These are phyloP conservation scores for Claviceps digitariae DNA, from an alignment of 2,329 filamentous ascomycete genomes.

Conservation along the genomic window DNA sequence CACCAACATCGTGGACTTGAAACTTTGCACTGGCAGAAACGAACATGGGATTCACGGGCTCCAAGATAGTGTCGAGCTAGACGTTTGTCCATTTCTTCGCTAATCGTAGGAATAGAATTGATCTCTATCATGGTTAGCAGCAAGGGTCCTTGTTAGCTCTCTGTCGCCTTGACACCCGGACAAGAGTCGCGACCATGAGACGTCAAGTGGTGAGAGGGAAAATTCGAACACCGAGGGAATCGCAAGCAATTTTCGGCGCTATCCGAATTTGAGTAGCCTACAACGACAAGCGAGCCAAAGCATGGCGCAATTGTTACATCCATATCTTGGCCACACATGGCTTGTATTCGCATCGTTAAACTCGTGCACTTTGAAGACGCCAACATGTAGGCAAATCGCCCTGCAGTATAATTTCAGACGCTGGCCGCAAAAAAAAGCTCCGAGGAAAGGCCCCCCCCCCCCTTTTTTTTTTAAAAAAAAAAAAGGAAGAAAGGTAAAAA, in stretches of 20 bases:
- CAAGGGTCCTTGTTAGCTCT: too few relatives aligned
- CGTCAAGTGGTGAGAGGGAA: too few relatives aligned
- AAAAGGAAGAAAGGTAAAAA: too few relatives aligned
- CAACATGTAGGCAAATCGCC: neutral
- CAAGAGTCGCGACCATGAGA: too few relatives aligned
- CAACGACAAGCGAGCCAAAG: too few relatives aligned
- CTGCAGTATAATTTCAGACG: neutral
- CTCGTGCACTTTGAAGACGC: neutral
- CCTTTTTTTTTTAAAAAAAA: too few relatives aligned
- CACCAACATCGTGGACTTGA: neutral
- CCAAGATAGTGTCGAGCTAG: neutral
- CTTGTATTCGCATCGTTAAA: neutral
- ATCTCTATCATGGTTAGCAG: too few relatives aligned
- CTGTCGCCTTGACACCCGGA: too few relatives aligned
- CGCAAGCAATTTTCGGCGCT: too few relatives aligned
- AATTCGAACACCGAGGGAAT: too few relatives aligned
- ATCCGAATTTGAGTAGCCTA: too few relatives aligned
- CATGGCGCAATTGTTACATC: neutral
- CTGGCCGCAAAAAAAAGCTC: neutral
- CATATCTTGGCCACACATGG: neutral
- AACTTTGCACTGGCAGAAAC: neutral
- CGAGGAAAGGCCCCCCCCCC: neutral
- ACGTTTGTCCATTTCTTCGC: neutral
- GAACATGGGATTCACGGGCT: neutral
- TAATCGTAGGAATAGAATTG: neutral